These are phyloP conservation scores for Aspergillaceae sp. DNA, from an alignment of 2,329 filamentous ascomycete genomes.

Conservation along the genomic window DNA sequence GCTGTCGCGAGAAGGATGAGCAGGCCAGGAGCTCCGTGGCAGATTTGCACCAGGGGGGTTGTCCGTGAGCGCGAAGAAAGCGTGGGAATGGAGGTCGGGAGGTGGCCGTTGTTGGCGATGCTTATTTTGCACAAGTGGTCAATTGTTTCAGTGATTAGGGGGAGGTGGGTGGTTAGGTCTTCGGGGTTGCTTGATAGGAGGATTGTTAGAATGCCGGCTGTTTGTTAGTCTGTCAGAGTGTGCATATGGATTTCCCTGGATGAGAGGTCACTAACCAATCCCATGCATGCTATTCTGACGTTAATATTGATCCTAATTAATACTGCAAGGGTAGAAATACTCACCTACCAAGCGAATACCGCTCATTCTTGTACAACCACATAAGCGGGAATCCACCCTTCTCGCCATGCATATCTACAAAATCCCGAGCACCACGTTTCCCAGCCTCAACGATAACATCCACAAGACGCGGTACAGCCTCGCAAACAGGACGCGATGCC, in stretches of 20 bases:
- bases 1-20: constrained; percentile 29
- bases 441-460: constrained; percentile 28
- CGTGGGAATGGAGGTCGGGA: constrained; percentile 30
- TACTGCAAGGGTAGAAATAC: constrained; percentile 6
- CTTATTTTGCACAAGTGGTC: constrained; percentile 28
- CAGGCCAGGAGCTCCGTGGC: constrained; percentile 33
- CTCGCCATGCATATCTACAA: constrained; percentile 20
- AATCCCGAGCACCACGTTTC: constrained; percentile 21
- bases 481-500: constrained; percentile 16
- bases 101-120: constrained; percentile 27
- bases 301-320: neutral
- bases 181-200: constrained; percentile 27
- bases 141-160: constrained; percentile 29
- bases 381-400: constrained; percentile 29
- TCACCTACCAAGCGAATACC: constrained; percentile 32
- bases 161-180: constrained; percentile 23
- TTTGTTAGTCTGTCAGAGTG: neutral
- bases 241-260: neutral
- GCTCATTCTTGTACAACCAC: constrained; percentile 31
- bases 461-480: constrained; percentile 24
- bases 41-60: constrained; percentile 33
- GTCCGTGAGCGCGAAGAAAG: constrained; percentile 11
- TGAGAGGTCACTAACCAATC: constrained; percentile 9
- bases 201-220: constrained; percentile 30
- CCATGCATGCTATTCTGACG: constrained; percentile 16